These are phyloP conservation scores for Tulasnella sp. DNA, from an alignment of 768 basidiomycete genomes.

Conservation along the genomic window DNA sequence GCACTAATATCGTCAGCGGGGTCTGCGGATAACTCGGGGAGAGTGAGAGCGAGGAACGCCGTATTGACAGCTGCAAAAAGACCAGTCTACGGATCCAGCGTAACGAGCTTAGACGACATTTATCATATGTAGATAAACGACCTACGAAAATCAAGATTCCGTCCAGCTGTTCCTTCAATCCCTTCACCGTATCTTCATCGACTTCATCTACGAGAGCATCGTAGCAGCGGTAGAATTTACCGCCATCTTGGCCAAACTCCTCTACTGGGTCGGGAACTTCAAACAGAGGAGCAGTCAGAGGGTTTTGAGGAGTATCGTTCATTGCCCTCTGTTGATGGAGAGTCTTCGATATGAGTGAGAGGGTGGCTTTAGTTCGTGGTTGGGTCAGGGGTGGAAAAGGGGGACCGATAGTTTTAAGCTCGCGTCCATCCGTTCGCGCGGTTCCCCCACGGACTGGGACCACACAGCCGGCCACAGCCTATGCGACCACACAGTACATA, in stretches of 20 bases:
- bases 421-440: too few species aligned
- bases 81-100: background rate
- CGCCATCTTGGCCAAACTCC: conserved; percentile 90
- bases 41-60: background rate
- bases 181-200: conserved; percentile 72
- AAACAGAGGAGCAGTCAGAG: conserved; percentile 70
- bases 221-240: conserved; percentile 94
- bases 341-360: too few species aligned
- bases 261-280: conserved; percentile 86
- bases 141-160: background rate
- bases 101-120: background rate
- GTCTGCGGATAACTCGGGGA: background rate
- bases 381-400: too few species aligned
- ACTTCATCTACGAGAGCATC: conserved; percentile 85
- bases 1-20: too few species aligned
- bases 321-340: too few species aligned
- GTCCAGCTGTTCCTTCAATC: background rate
- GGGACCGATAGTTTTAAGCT: too few species aligned
- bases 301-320: too few species aligned
- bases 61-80: background rate
- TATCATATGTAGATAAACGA: background rate
- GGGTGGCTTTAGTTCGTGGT: too few species aligned
- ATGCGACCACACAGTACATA: too few species aligned
- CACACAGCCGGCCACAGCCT: too few species aligned
- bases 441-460: too few species aligned